Evolutionary conservation across 1,284 basidiomycete species (phyloP).

Genomic region (Malassezia furfur): DNA sequence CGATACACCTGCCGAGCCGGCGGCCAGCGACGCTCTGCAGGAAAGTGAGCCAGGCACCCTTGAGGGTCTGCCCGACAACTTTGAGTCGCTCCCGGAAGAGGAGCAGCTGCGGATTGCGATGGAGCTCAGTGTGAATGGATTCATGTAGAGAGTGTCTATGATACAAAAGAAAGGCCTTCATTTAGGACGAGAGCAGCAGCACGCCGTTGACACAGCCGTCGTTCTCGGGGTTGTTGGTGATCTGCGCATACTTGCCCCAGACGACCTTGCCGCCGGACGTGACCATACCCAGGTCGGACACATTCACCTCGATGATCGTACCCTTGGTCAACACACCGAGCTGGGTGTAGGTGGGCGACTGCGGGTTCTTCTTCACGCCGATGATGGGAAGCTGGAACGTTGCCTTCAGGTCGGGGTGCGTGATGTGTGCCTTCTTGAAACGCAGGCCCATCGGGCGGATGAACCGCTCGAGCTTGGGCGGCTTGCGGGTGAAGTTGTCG

Average conservation of each 20-base stretch:
- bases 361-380: constrained; percentile 98
- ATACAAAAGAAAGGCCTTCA: not conserved
- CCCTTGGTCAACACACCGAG: constrained; percentile 97
- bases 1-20: not conserved
- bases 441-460: constrained; percentile 93
- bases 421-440: constrained; percentile 97
- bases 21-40: not conserved
- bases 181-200: constrained; percentile 32
- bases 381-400: constrained; percentile 98
- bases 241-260: constrained; percentile 79
- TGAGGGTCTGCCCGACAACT: constrained; percentile 17
- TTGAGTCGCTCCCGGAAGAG: constrained; percentile 27
- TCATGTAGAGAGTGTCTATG: constrained; percentile 2
- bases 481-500: constrained; percentile 94
- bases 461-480: constrained; percentile 98
- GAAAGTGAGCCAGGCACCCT: not conserved
- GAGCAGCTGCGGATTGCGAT: constrained; percentile 28
- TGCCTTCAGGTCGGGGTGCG: constrained; percentile 94
- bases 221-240: constrained; percentile 54
- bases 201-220: constrained; percentile 44
- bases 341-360: constrained; percentile 82
- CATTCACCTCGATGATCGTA: constrained; percentile 96
- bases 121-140: constrained; percentile 8
- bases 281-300: constrained; percentile 64
- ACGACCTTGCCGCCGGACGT: constrained; percentile 91